phyloP scores from a whole-genome alignment of 495 filamentous ascomycete genomes.

The Aspergillus ellipticus region DNA sequence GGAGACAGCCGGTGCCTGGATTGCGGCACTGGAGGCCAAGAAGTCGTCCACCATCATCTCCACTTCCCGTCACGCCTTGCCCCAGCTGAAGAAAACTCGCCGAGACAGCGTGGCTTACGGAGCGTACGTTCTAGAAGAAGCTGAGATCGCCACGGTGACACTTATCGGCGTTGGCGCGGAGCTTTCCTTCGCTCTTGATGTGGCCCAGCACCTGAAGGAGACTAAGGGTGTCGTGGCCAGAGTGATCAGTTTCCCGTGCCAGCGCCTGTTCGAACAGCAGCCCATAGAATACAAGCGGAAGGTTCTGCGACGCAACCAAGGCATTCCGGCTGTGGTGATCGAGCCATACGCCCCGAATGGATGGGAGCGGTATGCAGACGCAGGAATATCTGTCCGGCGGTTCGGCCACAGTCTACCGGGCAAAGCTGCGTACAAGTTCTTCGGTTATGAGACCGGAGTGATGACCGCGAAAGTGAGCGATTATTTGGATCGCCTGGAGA shows the following conservation, averaged over 20 bases:
- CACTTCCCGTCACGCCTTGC: conserved; percentile 42
- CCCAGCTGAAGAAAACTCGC: conserved; percentile 38
- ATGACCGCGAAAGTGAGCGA: conserved; percentile 42
- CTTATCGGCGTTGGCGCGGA: conserved; percentile 49
- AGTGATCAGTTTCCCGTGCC: conserved; percentile 54
- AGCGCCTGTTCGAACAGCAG: conserved; percentile 51
- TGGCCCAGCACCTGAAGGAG: conserved; percentile 29
- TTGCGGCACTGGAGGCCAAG: conserved; percentile 43
- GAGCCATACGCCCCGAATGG: conserved; percentile 54
- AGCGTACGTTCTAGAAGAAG: conserved; percentile 47
- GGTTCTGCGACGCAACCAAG: conserved; percentile 30
- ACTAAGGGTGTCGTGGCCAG: conserved; percentile 39
- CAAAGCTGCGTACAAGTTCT: conserved; percentile 49
- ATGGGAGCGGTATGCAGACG: conserved; percentile 59
- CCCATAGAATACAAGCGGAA: conserved; percentile 43
- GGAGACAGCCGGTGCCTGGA: conserved; percentile 54
- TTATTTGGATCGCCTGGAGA: conserved; percentile 38
- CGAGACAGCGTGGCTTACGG: conserved; percentile 40
- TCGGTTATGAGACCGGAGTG: conserved; percentile 46
- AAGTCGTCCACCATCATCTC: conserved; percentile 47
- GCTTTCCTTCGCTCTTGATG: conserved; percentile 42
- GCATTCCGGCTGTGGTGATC: conserved; percentile 47
- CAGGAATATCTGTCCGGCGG: conserved; percentile 41
- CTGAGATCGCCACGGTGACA: conserved; percentile 39
- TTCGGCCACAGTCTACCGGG: conserved; percentile 52